Conservation (phyloP, 805 yeast species). For the Ogataea zsoltii region DNA sequence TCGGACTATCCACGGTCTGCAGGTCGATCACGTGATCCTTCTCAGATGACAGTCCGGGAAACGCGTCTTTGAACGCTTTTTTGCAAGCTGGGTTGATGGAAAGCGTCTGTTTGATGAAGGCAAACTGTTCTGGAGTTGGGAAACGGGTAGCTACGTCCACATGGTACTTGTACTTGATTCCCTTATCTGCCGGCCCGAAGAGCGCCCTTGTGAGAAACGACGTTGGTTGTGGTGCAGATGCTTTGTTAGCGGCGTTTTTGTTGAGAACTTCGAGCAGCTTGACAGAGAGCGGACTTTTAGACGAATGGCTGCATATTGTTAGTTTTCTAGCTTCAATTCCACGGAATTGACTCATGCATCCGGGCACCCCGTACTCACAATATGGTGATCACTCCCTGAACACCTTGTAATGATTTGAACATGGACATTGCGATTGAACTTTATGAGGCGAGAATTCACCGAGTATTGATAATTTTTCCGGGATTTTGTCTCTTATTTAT, state of each 20-base stretch:
- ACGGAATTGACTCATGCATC: neutral
- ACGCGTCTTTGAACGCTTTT: slow-evolving; percentile 31
- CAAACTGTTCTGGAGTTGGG: slow-evolving; percentile 36
- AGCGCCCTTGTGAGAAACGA: slow-evolving; percentile 9
- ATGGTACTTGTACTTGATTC: slow-evolving; percentile 23
- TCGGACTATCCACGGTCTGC: slow-evolving; percentile 15
- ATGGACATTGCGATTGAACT: slow-evolving; percentile 41
- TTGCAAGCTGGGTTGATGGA: slow-evolving; percentile 31
- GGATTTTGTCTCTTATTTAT: neutral
- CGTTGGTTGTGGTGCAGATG: slow-evolving; percentile 1
- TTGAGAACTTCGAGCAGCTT: slow-evolving; percentile 8
- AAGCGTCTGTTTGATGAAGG: slow-evolving; percentile 28
- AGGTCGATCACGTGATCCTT: slow-evolving; percentile 22
- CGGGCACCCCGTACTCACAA: slow-evolving; percentile 31
- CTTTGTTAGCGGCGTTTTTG: slow-evolving; percentile 10
- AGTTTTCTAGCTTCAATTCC: slow-evolving; percentile 3
- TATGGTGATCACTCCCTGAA: slow-evolving; percentile 48
- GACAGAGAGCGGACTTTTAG: slow-evolving; percentile 23
- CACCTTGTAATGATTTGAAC: slow-evolving; percentile 45
- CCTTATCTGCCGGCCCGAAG: slow-evolving; percentile 17
- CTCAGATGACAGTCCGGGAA: slow-evolving; percentile 26
- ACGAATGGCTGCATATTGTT: slow-evolving; percentile 29
- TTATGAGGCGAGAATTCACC: neutral
- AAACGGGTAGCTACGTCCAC: slow-evolving; percentile 23
- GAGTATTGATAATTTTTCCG: neutral